Evolutionary conservation across 306 rosid species (phyloP).

Genomic region (Datisca glomerata): DNA sequence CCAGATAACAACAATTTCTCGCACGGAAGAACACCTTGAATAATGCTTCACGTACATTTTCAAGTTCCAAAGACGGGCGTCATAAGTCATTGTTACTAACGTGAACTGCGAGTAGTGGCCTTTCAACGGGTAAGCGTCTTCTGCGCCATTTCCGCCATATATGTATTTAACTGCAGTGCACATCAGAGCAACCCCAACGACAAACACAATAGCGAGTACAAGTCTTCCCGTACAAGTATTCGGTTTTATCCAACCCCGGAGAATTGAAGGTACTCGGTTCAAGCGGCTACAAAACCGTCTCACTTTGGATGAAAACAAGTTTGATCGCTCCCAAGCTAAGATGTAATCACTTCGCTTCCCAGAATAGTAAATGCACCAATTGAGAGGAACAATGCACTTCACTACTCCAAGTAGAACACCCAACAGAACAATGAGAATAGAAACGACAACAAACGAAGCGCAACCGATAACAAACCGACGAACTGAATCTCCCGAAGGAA

Average conservation of each 20-base stretch:
- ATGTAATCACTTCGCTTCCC: constrained; percentile 45
- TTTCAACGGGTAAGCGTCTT: constrained; percentile 63
- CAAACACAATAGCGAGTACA: constrained; percentile 46
- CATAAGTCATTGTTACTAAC: constrained; percentile 86
- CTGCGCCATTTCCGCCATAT: constrained; percentile 88
- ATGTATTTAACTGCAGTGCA: constrained; percentile 62
- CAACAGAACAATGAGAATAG: constrained; percentile 46
- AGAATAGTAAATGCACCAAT: constrained; percentile 45
- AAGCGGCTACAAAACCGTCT: constrained; percentile 77
- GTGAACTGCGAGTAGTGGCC: constrained; percentile 91
- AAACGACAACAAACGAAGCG: constrained; percentile 50
- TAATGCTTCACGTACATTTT: constrained; percentile 86
- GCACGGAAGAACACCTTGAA: constrained; percentile 85
- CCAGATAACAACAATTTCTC: constrained; percentile 96
- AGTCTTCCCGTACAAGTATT: constrained; percentile 72
- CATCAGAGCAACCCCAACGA: constrained; percentile 57
- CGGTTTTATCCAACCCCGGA: constrained; percentile 61
- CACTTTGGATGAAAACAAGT: constrained; percentile 38
- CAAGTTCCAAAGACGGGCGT: constrained; percentile 94
- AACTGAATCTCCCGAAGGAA: constrained; percentile 80
- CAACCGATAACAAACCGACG: constrained; percentile 68
- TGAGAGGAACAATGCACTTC: constrained; percentile 74
- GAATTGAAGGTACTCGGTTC: constrained; percentile 53
- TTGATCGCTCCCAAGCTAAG: constrained; percentile 65
- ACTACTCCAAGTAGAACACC: constrained; percentile 79